Evolutionary conservation across 1,284 basidiomycete species (phyloP), one percentile per base, ranked within the genome.

Genomic region (Meripilus lineatus): DNA sequence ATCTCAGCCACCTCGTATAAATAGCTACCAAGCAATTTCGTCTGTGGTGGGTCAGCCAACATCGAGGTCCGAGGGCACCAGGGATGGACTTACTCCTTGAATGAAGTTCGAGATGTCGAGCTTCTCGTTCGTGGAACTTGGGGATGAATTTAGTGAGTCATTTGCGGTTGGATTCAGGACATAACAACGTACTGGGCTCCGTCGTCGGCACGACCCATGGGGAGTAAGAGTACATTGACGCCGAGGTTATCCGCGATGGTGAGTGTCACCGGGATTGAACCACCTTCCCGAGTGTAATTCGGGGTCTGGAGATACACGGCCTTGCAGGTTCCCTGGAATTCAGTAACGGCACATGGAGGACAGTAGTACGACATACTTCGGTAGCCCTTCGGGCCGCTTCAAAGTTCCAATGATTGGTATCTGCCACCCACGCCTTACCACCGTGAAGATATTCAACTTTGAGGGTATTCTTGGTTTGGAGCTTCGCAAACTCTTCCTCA

Each of bases 181-280:
- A n/a, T 30, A n/a, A 30, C 41, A 25, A 1, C 86, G 52, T 63
- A 90, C 84, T 94, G 91, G 24, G 92, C 89, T 53, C 93, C 94
- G 58, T 99, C 94, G 58, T 95, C 91, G 4, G 90, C 89, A 44
- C 93, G 72, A 6, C 93, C 93, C 83, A 97, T 94, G 3, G 94
- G 94, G 41, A 97, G 71, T 20, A 97, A 69, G 33, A 94, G 66
- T 7, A 96, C 87, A 53, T 89, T 89, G 30, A 86, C 82, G 21
- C 79, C 79, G 39, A 97, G 70, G 38, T 81, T 79, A 61, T 98
- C 92, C 15, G 93, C 91, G 65, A 99, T 97, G 3, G 93, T 96
- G 47, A 99, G 76, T 5, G 94, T 96, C 38, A 98, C 92, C 0
- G 94, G 94, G 55, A 98, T 97, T 1, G 91, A 95, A 2, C 95